Percentiles rank a stretch among this genome's conserved stretches.
Evolutionary conservation across 2,329 filamentous ascomycete species (phyloP).

Genomic region (Trichoderma atroviride): DNA sequence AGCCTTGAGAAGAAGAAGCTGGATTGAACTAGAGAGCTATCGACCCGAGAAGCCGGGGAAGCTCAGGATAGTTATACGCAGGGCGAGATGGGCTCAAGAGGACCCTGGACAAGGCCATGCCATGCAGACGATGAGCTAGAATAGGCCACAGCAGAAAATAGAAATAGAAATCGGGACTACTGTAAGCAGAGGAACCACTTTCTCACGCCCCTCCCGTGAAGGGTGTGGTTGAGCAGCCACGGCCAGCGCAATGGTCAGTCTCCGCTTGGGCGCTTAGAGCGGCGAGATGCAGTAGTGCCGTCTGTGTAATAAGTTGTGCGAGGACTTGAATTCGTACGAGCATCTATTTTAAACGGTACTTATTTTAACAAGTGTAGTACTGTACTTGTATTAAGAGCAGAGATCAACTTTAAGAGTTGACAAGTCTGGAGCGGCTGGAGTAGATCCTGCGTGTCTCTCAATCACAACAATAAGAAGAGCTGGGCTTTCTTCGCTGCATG

Average conservation of each 20-base stretch:
- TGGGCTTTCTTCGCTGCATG: not conserved
- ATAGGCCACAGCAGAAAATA: conserved; percentile 28
- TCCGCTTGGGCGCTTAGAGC: conserved; percentile 34
- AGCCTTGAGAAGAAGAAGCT: not conserved
- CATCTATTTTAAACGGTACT: not conserved
- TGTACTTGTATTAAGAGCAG: not conserved
- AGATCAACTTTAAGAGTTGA: not conserved
- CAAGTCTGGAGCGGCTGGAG: not conserved
- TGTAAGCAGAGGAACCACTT: not conserved
- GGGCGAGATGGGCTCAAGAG: not conserved
- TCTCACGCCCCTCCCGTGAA: conserved; percentile 24
- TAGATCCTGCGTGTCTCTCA: not conserved
- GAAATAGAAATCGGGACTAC: conserved; percentile 10
- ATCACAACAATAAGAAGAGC: not conserved
- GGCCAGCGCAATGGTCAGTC: conserved; percentile 24
- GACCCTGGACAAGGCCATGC: not conserved
- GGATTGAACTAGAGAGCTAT: not conserved
- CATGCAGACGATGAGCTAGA: conserved; percentile 4
- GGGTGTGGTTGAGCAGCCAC: conserved; percentile 21
- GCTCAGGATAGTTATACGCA: conserved; percentile 27
- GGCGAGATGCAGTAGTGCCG: conserved; percentile 30
- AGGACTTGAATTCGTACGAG: not conserved
- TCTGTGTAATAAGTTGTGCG: not conserved
- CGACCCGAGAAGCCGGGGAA: conserved; percentile 10
- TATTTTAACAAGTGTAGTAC: not conserved